Evolutionary conservation across 75 land plant genomes (phyloP), one percentile per base, ranked within the genome.

Genomic region (Picea sitchensis): DNA sequence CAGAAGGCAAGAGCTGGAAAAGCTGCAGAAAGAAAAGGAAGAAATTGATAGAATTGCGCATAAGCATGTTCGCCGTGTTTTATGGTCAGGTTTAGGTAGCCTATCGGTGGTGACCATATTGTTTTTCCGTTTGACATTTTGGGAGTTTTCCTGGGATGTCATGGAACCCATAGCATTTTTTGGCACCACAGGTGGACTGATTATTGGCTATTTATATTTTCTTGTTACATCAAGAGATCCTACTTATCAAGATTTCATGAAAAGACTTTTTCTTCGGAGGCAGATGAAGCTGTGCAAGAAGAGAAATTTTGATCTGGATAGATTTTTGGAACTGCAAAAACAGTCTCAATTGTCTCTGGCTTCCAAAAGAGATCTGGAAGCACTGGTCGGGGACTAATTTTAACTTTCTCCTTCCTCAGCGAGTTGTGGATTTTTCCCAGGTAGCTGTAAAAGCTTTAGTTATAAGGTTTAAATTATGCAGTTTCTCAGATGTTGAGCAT

Each of bases 91-190:
- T 20, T 82, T 92, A 38, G 82, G 81, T 2, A 71, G 65, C 12
- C 75, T 89, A 23, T 54, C 86, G 9, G 0, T 81, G 14, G 85
- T 82, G 58, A 83, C 85, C 57, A 79, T 79, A 11, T 62, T 88
- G 34, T 91, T 90, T 76, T 86, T 90, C 78, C 82, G 91, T 20
- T 79, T 92, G 38, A 92, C 91, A 51, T 92, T 86, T 78, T 92
- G 94, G 94, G 94, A 92, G 80, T 80, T 92, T 54, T 92, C 94
- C 56, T 90, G 92, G 92, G 92, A 92, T 80, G 93, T 92, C 2
- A 92, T 92, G 94, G 94, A 92, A 80, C 94, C 94, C 54, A 82
- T 92, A 36, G 94, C 94, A 14, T 92, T 90, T 78, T 92, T 92
- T 80, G 78, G 82, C 59, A 92, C 94, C 20, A 81, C 88, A 1